Evolutionary conservation across 768 basidiomycete species (phyloP).

Genomic region (Fibroporia radiculosa): DNA sequence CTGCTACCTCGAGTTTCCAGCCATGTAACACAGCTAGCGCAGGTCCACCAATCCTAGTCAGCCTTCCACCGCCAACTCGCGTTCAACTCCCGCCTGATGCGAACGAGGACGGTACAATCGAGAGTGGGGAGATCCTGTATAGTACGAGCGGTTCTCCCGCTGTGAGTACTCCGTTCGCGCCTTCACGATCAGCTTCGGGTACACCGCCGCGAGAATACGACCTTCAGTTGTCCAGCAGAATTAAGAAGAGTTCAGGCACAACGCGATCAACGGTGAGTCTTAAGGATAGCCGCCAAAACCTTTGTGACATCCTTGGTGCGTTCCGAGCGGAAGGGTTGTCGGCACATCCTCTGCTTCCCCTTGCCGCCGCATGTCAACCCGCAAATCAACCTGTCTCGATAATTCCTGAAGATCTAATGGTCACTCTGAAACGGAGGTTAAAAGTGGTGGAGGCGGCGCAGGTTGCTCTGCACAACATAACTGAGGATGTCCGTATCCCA

Average conservation of each 20-base stretch:
- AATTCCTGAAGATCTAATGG: background rate
- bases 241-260: background rate
- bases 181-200: too few relatives aligned
- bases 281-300: background rate
- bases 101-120: background rate
- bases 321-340: background rate
- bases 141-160: too few relatives aligned
- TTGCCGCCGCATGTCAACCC: background rate
- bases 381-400: background rate
- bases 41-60: too few relatives aligned
- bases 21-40: too few relatives aligned
- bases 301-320: background rate
- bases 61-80: background rate
- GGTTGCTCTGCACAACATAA: background rate
- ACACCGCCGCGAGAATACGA: background rate
- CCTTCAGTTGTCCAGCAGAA: background rate
- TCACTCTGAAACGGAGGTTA: background rate
- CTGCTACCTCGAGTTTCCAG: too few relatives aligned
- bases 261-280: background rate
- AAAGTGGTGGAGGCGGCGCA: background rate
- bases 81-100: background rate
- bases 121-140: too few relatives aligned
- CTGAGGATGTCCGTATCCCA: background rate
- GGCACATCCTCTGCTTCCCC: background rate
- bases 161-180: too few relatives aligned